A percentile compares a stretch with the other conserved stretches of the same genome.
Evolutionary conservation across 2,329 filamentous ascomycete species (phyloP).

Genomic region (Verticillium klebahnii): DNA sequence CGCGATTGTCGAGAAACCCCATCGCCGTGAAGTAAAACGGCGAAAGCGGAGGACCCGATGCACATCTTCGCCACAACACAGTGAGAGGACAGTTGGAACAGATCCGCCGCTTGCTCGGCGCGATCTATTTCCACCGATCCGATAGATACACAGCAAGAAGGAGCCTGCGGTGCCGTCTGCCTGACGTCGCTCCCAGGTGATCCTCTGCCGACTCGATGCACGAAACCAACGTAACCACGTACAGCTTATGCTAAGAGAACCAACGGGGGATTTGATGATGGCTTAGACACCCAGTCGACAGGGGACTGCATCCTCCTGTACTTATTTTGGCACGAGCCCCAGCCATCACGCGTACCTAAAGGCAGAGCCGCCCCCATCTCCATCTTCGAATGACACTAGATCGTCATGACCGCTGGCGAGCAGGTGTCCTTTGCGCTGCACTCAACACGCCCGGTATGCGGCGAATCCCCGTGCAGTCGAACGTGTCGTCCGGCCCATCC

Average conservation of each 20-base stretch:
- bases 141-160: too few species aligned
- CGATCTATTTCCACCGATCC: too few species aligned
- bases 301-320: not conserved
- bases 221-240: not conserved
- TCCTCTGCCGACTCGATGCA: not conserved
- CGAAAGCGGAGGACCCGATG: too few species aligned
- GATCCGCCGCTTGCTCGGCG: too few species aligned
- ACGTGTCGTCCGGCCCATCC: not conserved
- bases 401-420: not conserved
- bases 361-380: not conserved
- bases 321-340: not conserved
- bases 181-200: too few species aligned
- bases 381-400: not conserved
- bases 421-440: not conserved
- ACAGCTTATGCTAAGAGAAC: not conserved
- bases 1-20: too few species aligned
- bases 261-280: not conserved
- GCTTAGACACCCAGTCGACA: not conserved
- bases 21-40: too few species aligned
- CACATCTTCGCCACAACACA: too few species aligned
- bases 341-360: not conserved
- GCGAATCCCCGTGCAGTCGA: not conserved
- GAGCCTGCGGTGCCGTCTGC: too few species aligned
- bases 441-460: not conserved
- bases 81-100: too few species aligned